Evolutionary conservation across 352 stramenopile genomes (phyloP).

Genomic region (Pythium insidiosum): DNA sequence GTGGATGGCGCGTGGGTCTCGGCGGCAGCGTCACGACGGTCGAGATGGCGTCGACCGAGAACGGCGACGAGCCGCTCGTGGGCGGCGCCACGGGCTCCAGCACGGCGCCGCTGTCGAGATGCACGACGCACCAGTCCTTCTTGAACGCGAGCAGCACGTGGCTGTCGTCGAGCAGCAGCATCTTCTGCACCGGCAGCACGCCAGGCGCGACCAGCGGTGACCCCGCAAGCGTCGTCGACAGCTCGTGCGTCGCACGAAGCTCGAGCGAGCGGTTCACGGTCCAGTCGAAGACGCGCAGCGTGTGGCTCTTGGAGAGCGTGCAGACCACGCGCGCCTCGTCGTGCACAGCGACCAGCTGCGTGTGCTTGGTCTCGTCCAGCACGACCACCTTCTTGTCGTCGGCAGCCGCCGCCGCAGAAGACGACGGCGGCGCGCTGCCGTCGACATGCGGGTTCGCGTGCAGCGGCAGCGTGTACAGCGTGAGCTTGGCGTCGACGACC

Average conservation of each 20-base stretch:
- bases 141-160: conserved; percentile 57
- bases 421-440: conserved; percentile 9
- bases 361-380: conserved; percentile 57
- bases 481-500: conserved; percentile 44
- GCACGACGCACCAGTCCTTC: conserved; percentile 52
- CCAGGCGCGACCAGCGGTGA: conserved; percentile 4
- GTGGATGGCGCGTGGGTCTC: conserved; percentile 14
- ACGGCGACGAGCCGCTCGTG: conserved; percentile 1
- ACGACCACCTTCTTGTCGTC: conserved; percentile 23
- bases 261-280: conserved; percentile 42
- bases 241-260: conserved; percentile 45
- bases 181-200: conserved; percentile 32
- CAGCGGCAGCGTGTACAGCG: conserved; percentile 55
- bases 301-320: conserved; percentile 50
- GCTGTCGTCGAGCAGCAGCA: conserved; percentile 60
- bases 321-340: conserved; percentile 45
- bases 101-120: conserved; percentile 51
- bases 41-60: conserved; percentile 22
- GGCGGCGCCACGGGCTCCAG: conserved; percentile 19
- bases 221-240: conserved; percentile 8
- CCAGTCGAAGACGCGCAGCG: conserved; percentile 72
- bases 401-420: not conserved
- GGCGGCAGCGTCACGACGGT: conserved; percentile 33
- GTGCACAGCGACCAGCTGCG: conserved; percentile 39
- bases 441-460: conserved; percentile 32